A percentile compares a stretch with the other conserved stretches of the same genome.
These are phyloP conservation scores for Xylariaceae sp. DNA, from an alignment of 2,329 filamentous ascomycete genomes.

Conservation along the genomic window DNA sequence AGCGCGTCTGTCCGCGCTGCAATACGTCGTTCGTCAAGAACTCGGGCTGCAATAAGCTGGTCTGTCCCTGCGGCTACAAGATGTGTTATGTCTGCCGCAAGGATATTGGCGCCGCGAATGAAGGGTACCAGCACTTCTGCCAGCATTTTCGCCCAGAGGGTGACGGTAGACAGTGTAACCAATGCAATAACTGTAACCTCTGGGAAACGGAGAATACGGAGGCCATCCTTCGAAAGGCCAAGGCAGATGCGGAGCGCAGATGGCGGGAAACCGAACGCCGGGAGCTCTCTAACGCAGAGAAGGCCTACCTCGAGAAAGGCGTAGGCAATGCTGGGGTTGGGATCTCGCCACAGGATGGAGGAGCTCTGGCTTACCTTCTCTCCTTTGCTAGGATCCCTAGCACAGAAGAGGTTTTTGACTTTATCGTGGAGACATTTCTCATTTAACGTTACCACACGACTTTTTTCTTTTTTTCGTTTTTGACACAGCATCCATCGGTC, in stretches of 20 bases:
- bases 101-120: slow-evolving; percentile 53
- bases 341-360: no score
- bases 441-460: no score
- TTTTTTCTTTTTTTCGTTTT: no score
- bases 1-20: slow-evolving; percentile 89
- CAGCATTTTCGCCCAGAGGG: slow-evolving; percentile 86
- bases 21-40: slow-evolving; percentile 89
- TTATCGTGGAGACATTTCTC: slow-evolving; percentile 27
- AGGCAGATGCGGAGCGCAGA: slow-evolving; percentile 63
- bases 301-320: slow-evolving; percentile 52
- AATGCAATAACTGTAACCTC: slow-evolving; percentile 77
- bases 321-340: slow-evolving; percentile 23
- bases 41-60: slow-evolving; percentile 93
- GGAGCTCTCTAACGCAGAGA: slow-evolving; percentile 50
- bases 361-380: no score
- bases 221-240: slow-evolving; percentile 60
- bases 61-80: slow-evolving; percentile 89
- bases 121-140: slow-evolving; percentile 92
- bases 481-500: no score
- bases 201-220: slow-evolving; percentile 73
- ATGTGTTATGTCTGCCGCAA: slow-evolving; percentile 98
- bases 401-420: slow-evolving; percentile 29
- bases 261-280: slow-evolving; percentile 63
- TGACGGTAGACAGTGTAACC: slow-evolving; percentile 62
- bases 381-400: slow-evolving; percentile 23